A percentile compares a stretch with the other conserved stretches of the same genome.
These are phyloP conservation scores for Trichoderma harzianum DNA, from an alignment of 2,329 filamentous ascomycete genomes.

Conservation along the genomic window DNA sequence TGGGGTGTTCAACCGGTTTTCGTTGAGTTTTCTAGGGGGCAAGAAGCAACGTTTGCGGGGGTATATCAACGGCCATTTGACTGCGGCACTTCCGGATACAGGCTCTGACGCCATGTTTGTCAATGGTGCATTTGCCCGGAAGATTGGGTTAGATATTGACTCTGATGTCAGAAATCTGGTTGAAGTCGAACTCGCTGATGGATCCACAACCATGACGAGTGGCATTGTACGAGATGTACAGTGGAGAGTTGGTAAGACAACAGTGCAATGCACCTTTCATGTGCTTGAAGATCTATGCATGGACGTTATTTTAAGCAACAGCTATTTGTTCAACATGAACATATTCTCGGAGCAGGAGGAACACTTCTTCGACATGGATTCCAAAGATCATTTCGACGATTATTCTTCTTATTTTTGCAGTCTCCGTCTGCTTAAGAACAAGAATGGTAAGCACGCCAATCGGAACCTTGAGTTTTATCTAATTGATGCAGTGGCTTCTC, in stretches of 20 bases:
- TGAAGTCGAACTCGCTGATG: background rate
- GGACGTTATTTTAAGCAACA: background rate
- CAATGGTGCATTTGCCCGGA: background rate
- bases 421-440: too few relatives aligned
- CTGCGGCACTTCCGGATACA: background rate
- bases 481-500: too few relatives aligned
- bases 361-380: background rate
- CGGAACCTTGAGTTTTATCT: too few relatives aligned
- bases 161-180: background rate
- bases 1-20: background rate
- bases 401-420: too few relatives aligned
- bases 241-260: background rate
- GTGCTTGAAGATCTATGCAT: background rate
- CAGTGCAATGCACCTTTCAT: background rate
- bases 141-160: background rate
- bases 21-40: background rate
- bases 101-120: background rate
- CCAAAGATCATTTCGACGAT: background rate
- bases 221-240: background rate
- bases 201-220: background rate
- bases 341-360: background rate
- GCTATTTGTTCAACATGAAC: background rate
- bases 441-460: too few relatives aligned
- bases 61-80: background rate
- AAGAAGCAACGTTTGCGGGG: background rate